Percentiles rank a stretch among this genome's conserved stretches.
These are phyloP conservation scores for Takashimella tepidaria DNA, from an alignment of 1,284 basidiomycete genomes.

Conservation along the genomic window DNA sequence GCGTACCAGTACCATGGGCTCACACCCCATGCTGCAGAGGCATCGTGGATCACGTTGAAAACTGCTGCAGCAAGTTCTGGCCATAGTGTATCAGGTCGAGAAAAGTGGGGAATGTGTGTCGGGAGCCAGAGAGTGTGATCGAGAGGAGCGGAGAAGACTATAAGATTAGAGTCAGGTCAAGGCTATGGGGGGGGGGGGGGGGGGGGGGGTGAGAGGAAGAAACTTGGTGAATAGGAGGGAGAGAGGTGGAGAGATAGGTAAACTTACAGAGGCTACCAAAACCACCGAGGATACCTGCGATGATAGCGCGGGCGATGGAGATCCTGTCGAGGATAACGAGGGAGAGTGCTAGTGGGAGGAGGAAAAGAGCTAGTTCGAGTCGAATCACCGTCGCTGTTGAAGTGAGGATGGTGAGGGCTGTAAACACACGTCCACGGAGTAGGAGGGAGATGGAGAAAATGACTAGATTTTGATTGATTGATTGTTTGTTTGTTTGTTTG, in stretches of 20 bases:
- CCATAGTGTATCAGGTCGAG: conserved; percentile 59
- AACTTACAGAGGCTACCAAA: conserved; percentile 57
- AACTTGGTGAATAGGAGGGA: background rate
- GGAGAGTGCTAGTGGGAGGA: conserved; percentile 61
- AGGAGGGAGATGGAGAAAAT: conserved; percentile 23
- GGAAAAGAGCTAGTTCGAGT: conserved; percentile 68
- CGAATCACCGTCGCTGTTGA: conserved; percentile 71
- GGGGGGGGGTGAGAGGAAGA: background rate
- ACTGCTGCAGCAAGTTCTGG: conserved; percentile 75
- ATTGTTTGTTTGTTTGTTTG: too few species aligned
- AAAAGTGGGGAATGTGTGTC: conserved; percentile 32
- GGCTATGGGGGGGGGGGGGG: conserved; percentile 6
- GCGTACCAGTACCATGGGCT: conserved; percentile 69
- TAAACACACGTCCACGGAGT: conserved; percentile 17
- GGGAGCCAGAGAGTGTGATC: conserved; percentile 82
- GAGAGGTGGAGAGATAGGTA: background rate
- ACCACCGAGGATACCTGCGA: conserved; percentile 56
- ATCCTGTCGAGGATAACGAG: conserved; percentile 53
- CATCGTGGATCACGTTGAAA: conserved; percentile 84
- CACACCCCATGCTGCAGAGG: conserved; percentile 88
- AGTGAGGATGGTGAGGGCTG: conserved; percentile 53
- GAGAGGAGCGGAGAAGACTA: conserved; percentile 61
- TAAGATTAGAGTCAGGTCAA: conserved; percentile 4
- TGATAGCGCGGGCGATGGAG: conserved; percentile 52
- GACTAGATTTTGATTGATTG: too few species aligned